Base-by-base conservation (phyloP, 805 yeast genomes). In the Candida dajiaensis region DNA sequence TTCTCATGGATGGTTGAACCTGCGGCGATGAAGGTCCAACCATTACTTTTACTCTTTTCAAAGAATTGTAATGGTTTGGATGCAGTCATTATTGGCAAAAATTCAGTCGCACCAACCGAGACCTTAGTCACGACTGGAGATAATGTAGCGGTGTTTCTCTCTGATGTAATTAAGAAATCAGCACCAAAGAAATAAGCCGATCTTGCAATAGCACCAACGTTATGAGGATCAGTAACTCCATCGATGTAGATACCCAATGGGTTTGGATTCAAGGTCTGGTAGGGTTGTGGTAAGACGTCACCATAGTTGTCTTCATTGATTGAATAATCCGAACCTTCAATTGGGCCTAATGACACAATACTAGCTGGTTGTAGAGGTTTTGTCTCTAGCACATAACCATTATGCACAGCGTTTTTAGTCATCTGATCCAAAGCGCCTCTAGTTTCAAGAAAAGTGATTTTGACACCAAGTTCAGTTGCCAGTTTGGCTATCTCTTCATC, bases 181-280 rank as follows among this genome's bases (percentile, higher is more conserved):
- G 74, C 95, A 9, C 96, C 96, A 13, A 89, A 69, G 65, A 74
- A 89, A 65, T 81, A 84, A 0, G 95, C 92, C 3, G 89, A 77
- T 59, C 97, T 70, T 25, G 86, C 65, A 38, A 89, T 78, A 21
- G 92, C 94, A 8, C 97, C 97, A 54, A 87, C 70, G 61, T 89
- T 89, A 61, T 87, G 95, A 0, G 96, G 92, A 62, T 89, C 96
- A 13, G 86, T 78, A 39, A 89, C 73, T 48, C 85, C 88, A 63
- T 89, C 96, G 22, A 89, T 65, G 55, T 74, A 88, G 3, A 89
- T 53, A 0, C 89, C 96, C 16, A 89, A 56, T 3, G 96, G 95
- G 55, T 65, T 65, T 16, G 59, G 59, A 33, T 62, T 64, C 20
- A 49, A 49, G 2, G 61, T 52, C 10, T 29, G 18, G 29, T 51